Base-by-base conservation (phyloP, 306 rosid species). In the Purshia tridentata region DNA sequence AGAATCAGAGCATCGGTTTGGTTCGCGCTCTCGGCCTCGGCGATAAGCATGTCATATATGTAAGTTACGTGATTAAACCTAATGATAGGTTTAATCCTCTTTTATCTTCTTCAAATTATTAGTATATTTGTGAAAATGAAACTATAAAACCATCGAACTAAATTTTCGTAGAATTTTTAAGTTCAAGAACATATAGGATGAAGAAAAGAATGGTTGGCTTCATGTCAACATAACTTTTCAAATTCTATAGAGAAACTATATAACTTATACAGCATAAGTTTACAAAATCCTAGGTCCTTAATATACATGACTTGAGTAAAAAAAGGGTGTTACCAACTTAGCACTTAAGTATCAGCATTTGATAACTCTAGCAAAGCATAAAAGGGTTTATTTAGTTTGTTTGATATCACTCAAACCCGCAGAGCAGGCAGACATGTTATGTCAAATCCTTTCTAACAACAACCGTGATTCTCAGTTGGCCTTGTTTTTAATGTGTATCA, bases 1-100 rank as follows among this genome's bases (percentile, higher is more conserved):
- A 93, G 87, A 91, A 87, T 88, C 98, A 93, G 80, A 82, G 98
- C 76, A 48, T 93, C 72, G 97, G 98, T 18, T 81, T 93, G 86
- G 91, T 85, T 74, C 97, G 91, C 70, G 96, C 98, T 40, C 93
- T 93, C 60, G 98, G 98, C 37, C 81, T 93, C 54, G 82, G 89
- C 14, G 91, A 93, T 61, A 89, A 87, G 73, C 92, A 89, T 44
- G 54, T 85, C 76, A 53, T 91, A 75, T 85, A 86, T 71, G 98
- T 91, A 81, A 84, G 83, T 68, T n/a, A 1, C 77, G 15, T 41
- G 47, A 4, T 45, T 45, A 9, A 22, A 15, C 58, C 29, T 61
- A 61, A 39, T 39, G 5, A 16, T 8, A 13, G 47, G 47, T n/a
- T 35, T 40, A 69, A 19, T 53, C 20, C 19, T 6, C 0, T 11